Evolutionary conservation across 129 eudicot species (phyloP).

Genomic region (Pulicaria dysenterica): DNA sequence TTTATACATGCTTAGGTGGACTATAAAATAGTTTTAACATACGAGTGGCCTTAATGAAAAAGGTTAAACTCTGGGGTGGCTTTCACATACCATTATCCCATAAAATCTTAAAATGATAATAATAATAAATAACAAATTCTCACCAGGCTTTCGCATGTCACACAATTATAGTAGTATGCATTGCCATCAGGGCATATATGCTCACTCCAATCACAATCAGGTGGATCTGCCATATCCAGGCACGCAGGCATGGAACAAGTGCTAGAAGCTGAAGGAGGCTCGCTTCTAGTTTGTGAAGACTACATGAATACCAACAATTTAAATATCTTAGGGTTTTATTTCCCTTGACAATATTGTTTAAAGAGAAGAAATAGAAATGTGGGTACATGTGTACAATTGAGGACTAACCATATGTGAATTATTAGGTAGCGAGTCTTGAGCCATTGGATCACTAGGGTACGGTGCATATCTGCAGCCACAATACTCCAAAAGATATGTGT

Average conservation of each 20-base stretch:
- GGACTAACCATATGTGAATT: conserved; percentile 38
- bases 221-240: conserved; percentile 31
- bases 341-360: not conserved
- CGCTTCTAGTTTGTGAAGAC: conserved; percentile 37
- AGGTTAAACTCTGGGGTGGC: too few species aligned
- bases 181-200: conserved; percentile 91
- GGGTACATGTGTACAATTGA: not conserved
- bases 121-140: conserved; percentile 20
- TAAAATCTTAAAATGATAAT: not conserved
- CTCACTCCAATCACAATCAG: conserved; percentile 94
- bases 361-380: not conserved
- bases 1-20: too few species aligned
- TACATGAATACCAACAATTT: conserved; percentile 7
- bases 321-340: conserved; percentile 1
- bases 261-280: conserved; percentile 37
- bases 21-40: too few species aligned
- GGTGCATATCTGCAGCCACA: conserved; percentile 53
- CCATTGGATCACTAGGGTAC: conserved; percentile 35
- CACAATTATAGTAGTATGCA: conserved; percentile 72
- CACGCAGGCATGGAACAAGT: conserved; percentile 30
- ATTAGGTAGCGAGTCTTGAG: conserved; percentile 39
- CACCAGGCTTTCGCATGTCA: conserved; percentile 93
- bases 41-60: too few species aligned
- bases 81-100: too few species aligned
- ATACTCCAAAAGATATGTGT: not conserved